Evolutionary conservation across 805 yeast species (phyloP).

Genomic region (Suhomyces pyralidae): DNA sequence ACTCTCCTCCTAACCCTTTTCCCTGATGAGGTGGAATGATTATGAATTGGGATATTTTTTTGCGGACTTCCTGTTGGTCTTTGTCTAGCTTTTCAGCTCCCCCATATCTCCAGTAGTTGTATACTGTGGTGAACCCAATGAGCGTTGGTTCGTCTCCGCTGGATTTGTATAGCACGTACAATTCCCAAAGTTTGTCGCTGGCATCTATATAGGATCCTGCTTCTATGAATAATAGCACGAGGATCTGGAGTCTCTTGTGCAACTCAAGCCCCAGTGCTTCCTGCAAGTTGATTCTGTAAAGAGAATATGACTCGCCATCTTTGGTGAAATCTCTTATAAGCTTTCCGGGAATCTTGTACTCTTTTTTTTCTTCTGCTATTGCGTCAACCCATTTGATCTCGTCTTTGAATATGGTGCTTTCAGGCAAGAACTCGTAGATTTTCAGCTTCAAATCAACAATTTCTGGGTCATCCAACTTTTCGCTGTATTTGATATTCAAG

Average conservation of each 20-base stretch:
- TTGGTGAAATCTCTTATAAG: conserved; percentile 27
- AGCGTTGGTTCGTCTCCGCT: conserved; percentile 38
- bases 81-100: conserved; percentile 52
- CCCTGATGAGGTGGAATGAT: conserved; percentile 83
- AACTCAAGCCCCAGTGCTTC: conserved; percentile 47
- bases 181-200: conserved; percentile 75
- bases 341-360: conserved; percentile 43
- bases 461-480: conserved; percentile 51
- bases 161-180: conserved; percentile 52
- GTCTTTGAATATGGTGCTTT: conserved; percentile 55
- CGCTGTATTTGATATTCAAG: conserved; percentile 54
- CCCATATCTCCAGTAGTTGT: conserved; percentile 76
- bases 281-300: conserved; percentile 49
- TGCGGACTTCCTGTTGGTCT: conserved; percentile 42
- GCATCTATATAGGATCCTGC: conserved; percentile 89
- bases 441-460: conserved; percentile 58
- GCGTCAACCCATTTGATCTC: conserved; percentile 65
- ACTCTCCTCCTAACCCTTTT: conserved; percentile 61
- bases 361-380: conserved; percentile 47
- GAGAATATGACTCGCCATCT: conserved; percentile 41
- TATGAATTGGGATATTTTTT: conserved; percentile 84
- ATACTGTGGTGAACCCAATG: conserved; percentile 80
- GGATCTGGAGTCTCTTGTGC: conserved; percentile 70
- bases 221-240: conserved; percentile 83
- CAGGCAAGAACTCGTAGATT: conserved; percentile 60